Base-by-base conservation (phyloP, 441 rosid genomes). In the Euphorbia corollata region DNA sequence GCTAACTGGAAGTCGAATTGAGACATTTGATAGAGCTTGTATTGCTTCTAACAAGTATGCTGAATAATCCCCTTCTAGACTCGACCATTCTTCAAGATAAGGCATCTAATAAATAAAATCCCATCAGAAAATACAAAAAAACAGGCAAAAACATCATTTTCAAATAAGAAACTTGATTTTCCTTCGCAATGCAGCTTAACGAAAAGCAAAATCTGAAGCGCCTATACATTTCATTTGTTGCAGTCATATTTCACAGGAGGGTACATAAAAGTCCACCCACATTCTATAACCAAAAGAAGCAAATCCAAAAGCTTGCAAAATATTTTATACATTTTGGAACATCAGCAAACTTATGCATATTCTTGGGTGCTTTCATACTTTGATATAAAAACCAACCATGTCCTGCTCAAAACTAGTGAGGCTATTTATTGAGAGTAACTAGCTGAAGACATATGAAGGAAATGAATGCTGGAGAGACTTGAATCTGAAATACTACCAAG, bases 51-150 rank as follows among this genome's bases (percentile, higher is more conserved):
- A 74, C 34, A 91, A 63, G 22, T 85, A 84, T 65, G 10, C 45
- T 65, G 74, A 80, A 74, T 87, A 86, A n/a, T 81, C 91, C n/a
- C 38, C 83, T 77, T 84, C 87, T 16, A 85, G 27, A 1, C 54
- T 75, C 12, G 78, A 79, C 97, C 95, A 91, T 68, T 77, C 81
- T 22, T 88, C 96, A 61, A 91, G 82, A 73, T 73, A 77, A 9
- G 96, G 96, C 84, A 84, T 83, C 97, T 91, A 59, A 63, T 24
- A 47, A 59, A 74, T 57, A 38, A 38, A 38, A 27, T 27, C 1
- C 1, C 32, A 27, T 27, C 4, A 27, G 32, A 27, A n/a, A n/a
- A n/a, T n/a, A n/a, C n/a, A n/a, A n/a, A n/a, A n/a, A n/a, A 27
- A 27, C 32, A 27, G 32, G 32, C 32, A 27, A 27, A 27, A 27